Evolutionary conservation across 2,329 filamentous ascomycete genomes (phyloP), one percentile per base, ranked within the genome.

Genomic region (Dactylellina sp.): DNA sequence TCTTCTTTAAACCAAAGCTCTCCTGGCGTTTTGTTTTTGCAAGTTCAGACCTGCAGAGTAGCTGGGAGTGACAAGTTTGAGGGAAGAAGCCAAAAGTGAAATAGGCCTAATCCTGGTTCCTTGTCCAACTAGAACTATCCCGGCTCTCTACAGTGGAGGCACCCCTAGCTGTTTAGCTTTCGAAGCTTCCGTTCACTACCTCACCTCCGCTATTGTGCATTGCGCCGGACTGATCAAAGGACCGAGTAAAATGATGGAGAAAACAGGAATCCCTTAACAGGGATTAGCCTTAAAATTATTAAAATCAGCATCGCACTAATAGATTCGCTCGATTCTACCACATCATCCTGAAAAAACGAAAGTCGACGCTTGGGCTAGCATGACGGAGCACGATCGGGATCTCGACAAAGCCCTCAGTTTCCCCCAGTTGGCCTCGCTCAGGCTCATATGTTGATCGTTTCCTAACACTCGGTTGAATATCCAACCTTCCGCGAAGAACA

Each of bases 91-190:
- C 68, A 72, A 72, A 72, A 72, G 68, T 64, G 68, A 72, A 72
- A 65, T 71, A 64, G 61, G 68, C 60, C 68, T 60, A 60, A 72
- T 61, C 68, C 68, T 47, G 47, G 68, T 65, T 72, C 68, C 60
- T 72, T 72, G 68, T 72, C 53, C 66, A 46, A 72, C 66, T 60
- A 64, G 59, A 64, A 65, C 59, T 46, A 64, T 64, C 68, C 68
- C 60, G 68, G 68, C 60, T 60, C 25, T 52, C 60, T 53, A 72
- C 28, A 5, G 4, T 32, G 28, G 4, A 4, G 65, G 60, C 68
- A 72, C 53, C 68, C 68, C 60, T 72, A 64, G 60, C 68, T 72
- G 32, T 50, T 59, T 64, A 72, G 68, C 68, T 72, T 64, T 37
- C 28, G 60, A 72, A 72, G 68, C 68, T 72, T 72, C 53, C 60